Evolutionary conservation across 257 asterid species (phyloP), one percentile per base, ranked within the genome.

Genomic region (Prunella vulgaris): DNA sequence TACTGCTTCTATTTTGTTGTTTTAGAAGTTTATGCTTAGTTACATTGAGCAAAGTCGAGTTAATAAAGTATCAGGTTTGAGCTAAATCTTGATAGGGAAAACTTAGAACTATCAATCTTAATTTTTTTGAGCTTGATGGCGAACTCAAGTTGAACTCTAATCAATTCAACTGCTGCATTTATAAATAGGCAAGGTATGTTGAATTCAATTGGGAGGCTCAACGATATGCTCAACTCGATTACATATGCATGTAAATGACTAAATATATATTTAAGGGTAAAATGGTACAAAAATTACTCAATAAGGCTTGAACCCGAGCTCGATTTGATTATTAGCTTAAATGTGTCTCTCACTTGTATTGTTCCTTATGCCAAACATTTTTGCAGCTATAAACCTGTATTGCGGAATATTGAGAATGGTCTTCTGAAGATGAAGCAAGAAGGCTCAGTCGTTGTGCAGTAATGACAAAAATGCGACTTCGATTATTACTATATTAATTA

Each of bases 361-460:
- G 35, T 54, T 59, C 46, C 32, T 18, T 61, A 22, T 25, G 18
- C 21, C 25, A 67, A 18, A 52, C 20, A 24, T 1, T 24, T 64
- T 66, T 75, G 70, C 96, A 91, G 97, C 66, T 91, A 91, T 64
- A 85, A 87, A 70, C 97, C 97, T 2, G 84, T 91, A 49, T 68
- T 91, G 74, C 82, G 96, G 66, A 91, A 84, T 69, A 85, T 91
- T 68, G 93, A 91, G 84, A 87, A 70, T 53, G 80, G 88, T 70
- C 97, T 91, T 21, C 61, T 87, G 79, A 89, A 84, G 85, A 83
- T 91, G 84, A 89, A 91, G 88, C 90, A 84, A 74, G 95, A 89
- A 58, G 85, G 86, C 48, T 62, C 89, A 9, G 72, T 84, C 64
- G 54, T 76, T 40, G 91, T 82, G 68, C 85, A 72, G 74, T 80